Evolutionary conservation across 1,284 basidiomycete genomes (phyloP).

Genomic region (Hypsizygus ulmarius): DNA sequence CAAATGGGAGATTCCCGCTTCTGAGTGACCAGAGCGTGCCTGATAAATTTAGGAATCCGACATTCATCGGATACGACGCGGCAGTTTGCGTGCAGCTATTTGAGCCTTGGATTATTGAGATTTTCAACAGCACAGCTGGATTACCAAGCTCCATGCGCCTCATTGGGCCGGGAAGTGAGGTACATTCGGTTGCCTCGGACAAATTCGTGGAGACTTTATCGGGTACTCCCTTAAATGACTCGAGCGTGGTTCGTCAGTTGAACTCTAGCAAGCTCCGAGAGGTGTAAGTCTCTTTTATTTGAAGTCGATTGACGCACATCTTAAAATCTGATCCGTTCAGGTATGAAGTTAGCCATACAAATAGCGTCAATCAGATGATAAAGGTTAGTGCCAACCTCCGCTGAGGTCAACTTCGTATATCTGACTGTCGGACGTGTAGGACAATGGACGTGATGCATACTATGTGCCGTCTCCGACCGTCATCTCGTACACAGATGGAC

Average conservation of each 20-base stretch:
- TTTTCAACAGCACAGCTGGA: slow-evolving; percentile 35
- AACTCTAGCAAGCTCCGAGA: slow-evolving; percentile 28
- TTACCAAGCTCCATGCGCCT: slow-evolving; percentile 29
- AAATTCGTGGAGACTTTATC: slow-evolving; percentile 16
- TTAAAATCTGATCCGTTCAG: slow-evolving; percentile 13
- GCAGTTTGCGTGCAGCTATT: slow-evolving; percentile 40
- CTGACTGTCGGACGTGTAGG: slow-evolving; percentile 16
- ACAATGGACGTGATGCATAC: slow-evolving; percentile 36
- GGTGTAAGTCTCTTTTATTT: slow-evolving; percentile 22
- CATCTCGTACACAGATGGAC: slow-evolving; percentile 35
- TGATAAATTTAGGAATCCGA: slow-evolving; percentile 26
- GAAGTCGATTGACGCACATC: not conserved
- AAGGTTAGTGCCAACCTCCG: slow-evolving; percentile 26
- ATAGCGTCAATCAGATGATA: slow-evolving; percentile 38
- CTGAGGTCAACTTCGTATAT: not conserved
- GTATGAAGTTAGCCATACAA: slow-evolving; percentile 33
- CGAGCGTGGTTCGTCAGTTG: slow-evolving; percentile 22
- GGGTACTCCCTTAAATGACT: slow-evolving; percentile 18
- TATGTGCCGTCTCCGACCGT: slow-evolving; percentile 42
- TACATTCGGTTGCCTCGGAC: slow-evolving; percentile 19
- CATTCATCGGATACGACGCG: slow-evolving; percentile 39
- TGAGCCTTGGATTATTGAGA: slow-evolving; percentile 42
- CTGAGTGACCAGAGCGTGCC: slow-evolving; percentile 22
- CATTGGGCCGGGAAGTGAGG: slow-evolving; percentile 26
- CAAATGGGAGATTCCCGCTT: slow-evolving; percentile 32